A percentile compares a stretch with the other conserved stretches of the same genome.
These are phyloP conservation scores for Hypoxylon sp. DNA, from an alignment of 2,329 filamentous ascomycete genomes.

Conservation along the genomic window DNA sequence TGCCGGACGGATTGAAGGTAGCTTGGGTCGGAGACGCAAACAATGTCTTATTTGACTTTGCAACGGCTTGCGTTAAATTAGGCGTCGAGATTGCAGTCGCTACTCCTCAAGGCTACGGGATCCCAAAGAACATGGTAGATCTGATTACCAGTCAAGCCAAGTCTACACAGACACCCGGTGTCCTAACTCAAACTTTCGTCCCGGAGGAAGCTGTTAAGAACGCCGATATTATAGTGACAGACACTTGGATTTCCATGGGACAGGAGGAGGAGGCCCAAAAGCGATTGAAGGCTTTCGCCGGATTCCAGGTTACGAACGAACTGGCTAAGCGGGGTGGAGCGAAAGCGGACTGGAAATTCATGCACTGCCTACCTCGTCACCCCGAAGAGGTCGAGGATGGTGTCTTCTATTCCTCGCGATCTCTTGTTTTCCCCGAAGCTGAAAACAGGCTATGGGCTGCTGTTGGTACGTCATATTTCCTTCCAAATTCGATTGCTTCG, in stretches of 20 bases:
- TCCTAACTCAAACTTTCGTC: constrained; percentile 79
- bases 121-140: constrained; percentile 80
- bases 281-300: constrained; percentile 84
- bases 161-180: constrained; percentile 72
- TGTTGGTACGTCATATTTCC: constrained; percentile 69
- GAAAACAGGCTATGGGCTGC: constrained; percentile 96
- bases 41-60: constrained; percentile 95
- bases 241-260: constrained; percentile 99
- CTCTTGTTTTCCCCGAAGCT: constrained; percentile 92
- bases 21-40: constrained; percentile 98
- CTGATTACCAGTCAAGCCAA: constrained; percentile 77
- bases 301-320: constrained; percentile 92
- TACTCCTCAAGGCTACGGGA: constrained; percentile 86
- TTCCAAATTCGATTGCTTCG: neutral
- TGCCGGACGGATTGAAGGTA: constrained; percentile 86
- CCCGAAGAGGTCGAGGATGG: constrained; percentile 93
- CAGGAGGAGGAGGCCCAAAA: constrained; percentile 88
- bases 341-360: constrained; percentile 93
- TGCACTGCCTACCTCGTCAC: constrained; percentile 97
- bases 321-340: constrained; percentile 88
- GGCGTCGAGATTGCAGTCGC: constrained; percentile 90
- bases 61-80: constrained; percentile 87
- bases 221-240: constrained; percentile 92
- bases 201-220: constrained; percentile 89
- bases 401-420: constrained; percentile 90